Conservation (phyloP, 345 rosid species). For the Linum usitatissimum region DNA sequence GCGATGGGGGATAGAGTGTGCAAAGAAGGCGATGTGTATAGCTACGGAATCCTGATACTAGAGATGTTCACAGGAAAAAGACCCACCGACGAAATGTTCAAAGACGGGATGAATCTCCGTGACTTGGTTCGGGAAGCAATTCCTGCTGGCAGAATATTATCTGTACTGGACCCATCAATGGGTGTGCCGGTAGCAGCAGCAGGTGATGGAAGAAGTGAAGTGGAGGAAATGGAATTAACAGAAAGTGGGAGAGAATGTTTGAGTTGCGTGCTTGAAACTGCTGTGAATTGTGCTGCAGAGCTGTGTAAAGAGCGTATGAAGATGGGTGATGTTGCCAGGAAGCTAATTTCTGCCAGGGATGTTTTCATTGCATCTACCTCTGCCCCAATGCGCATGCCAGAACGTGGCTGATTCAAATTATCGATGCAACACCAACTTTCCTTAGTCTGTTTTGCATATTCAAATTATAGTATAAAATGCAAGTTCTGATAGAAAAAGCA, state of each 20-base stretch:
- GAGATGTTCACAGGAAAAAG: neutral
- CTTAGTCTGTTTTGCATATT: no score
- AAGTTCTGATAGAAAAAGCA: no score
- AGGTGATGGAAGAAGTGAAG: neutral
- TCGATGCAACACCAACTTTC: no score
- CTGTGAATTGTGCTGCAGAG: neutral
- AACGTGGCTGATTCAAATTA: neutral
- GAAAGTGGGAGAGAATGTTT: neutral
- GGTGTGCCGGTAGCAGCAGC: neutral
- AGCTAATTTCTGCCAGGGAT: neutral
- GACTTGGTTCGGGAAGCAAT: neutral
- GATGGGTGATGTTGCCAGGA: neutral
- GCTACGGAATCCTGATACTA: neutral
- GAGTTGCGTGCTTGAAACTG: neutral
- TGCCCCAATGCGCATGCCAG: neutral
- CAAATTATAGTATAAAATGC: no score
- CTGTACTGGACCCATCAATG: neutral
- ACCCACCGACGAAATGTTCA: neutral
- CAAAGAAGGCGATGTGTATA: neutral
- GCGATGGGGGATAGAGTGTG: neutral
- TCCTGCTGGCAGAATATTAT: neutral
- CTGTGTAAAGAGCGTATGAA: neutral
- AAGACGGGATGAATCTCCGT: neutral
- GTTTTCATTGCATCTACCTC: neutral
- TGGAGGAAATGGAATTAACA: neutral